Percentiles rank a stretch among this genome's conserved stretches.
Conservation (phyloP, 495 filamentous ascomycete genomes). For the Lepraria neglecta region DNA sequence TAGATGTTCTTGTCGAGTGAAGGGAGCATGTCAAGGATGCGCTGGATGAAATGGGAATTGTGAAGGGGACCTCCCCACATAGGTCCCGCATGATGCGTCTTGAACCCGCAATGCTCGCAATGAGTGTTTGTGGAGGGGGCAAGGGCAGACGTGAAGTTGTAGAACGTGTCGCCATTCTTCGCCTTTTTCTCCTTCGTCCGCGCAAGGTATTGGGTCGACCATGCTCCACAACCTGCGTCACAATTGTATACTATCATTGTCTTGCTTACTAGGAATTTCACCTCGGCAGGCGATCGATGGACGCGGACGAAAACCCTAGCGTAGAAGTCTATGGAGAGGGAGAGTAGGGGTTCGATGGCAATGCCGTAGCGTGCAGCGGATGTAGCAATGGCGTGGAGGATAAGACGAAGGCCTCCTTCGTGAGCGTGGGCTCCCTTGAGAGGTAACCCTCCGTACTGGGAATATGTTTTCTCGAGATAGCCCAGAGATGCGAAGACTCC, state of each 20-base stretch:
- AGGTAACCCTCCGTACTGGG: slow-evolving; percentile 84
- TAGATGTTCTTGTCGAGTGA: slow-evolving; percentile 58
- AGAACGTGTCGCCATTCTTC: slow-evolving; percentile 63
- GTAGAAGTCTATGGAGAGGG: slow-evolving; percentile 93
- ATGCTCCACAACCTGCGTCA: slow-evolving; percentile 81
- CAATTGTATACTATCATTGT: slow-evolving; percentile 93
- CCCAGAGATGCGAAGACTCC: slow-evolving; percentile 88
- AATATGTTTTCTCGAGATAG: slow-evolving; percentile 86
- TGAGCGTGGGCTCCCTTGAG: slow-evolving; percentile 77
- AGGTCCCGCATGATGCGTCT: slow-evolving; percentile 80
- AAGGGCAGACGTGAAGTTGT: slow-evolving; percentile 66
- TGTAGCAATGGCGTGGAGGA: slow-evolving; percentile 71
- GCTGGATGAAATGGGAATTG: slow-evolving; percentile 70
- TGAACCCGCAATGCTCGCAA: slow-evolving; percentile 80
- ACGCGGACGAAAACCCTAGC: slow-evolving; percentile 84
- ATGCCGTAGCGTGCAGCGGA: slow-evolving; percentile 81
- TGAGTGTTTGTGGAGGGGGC: slow-evolving; percentile 54
- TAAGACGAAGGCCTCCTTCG: slow-evolving; percentile 81
- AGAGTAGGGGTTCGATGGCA: slow-evolving; percentile 83
- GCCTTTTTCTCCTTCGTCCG: slow-evolving; percentile 54
- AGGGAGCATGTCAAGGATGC: slow-evolving; percentile 62
- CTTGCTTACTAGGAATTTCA: slow-evolving; percentile 83
- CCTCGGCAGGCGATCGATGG: slow-evolving; percentile 65
- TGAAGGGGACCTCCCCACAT: slow-evolving; percentile 94
- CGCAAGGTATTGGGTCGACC: slow-evolving; percentile 69